A percentile compares a stretch with the other conserved stretches of the same genome.
These are phyloP conservation scores for Camellia japonica DNA, from an alignment of 148 eudicot genomes.

Conservation along the genomic window DNA sequence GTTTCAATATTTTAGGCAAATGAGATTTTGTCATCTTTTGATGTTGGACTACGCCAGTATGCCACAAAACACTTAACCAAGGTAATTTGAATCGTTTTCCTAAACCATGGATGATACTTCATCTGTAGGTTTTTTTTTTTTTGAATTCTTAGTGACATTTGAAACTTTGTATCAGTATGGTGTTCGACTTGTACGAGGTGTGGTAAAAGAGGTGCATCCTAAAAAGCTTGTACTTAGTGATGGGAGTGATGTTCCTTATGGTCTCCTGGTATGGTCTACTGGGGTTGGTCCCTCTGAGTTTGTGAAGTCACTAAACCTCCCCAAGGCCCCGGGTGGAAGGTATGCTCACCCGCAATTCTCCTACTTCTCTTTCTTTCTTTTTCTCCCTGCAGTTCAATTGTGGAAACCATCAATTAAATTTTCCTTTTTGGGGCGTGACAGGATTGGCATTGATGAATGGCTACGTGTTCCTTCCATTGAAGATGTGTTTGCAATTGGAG, in stretches of 20 bases:
- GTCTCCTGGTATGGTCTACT: slow-evolving; percentile 91
- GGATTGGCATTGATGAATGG: slow-evolving; percentile 90
- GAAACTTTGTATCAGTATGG: slow-evolving; percentile 48
- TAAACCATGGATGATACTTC: background rate
- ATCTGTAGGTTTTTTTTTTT: background rate
- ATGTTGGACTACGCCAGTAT: slow-evolving; percentile 72
- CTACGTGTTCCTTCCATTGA: slow-evolving; percentile 69
- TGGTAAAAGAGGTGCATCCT: slow-evolving; percentile 78
- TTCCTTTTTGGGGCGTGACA: slow-evolving; percentile 9
- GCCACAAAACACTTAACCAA: slow-evolving; percentile 81
- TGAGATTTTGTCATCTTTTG: slow-evolving; percentile 90
- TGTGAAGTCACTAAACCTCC: slow-evolving; percentile 59
- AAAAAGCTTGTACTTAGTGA: slow-evolving; percentile 69
- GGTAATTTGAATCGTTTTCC: slow-evolving; percentile 36
- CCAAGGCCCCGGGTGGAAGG: slow-evolving; percentile 91
- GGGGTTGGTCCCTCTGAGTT: slow-evolving; percentile 94
- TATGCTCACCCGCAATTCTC: slow-evolving; percentile 18
- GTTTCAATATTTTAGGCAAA: slow-evolving; percentile 52
- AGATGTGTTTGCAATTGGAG: slow-evolving; percentile 89
- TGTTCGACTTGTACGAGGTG: slow-evolving; percentile 71
- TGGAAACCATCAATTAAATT: background rate
- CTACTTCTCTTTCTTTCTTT: background rate
- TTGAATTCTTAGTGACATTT: background rate
- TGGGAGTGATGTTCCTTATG: slow-evolving; percentile 86
- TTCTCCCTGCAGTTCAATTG: background rate